Base-by-base conservation (phyloP, 2,329 filamentous ascomycete species). In the Drechslera avenae region DNA sequence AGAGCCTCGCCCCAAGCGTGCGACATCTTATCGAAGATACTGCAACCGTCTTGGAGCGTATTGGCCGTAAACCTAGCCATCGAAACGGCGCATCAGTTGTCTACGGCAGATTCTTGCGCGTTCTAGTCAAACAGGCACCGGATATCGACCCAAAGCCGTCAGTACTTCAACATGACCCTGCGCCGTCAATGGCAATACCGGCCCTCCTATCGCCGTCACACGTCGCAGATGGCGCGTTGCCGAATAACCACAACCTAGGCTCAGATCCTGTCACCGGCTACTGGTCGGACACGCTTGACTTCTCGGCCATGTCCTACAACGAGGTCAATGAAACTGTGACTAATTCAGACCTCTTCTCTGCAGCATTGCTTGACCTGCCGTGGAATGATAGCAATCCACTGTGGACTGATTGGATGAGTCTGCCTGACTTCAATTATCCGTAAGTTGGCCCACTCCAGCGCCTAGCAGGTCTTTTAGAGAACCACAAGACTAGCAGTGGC, bases 231-330 rank as follows among this genome's bases (percentile, higher is more conserved):
- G 37, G 48, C 8, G 37, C 35, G 44, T 49, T 43, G 31, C 46
- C 34, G 14, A 52, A 39, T 31, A 46, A 17, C 35, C 59, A 23
- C 14, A 45, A 43, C 3, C 31, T 39, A 37, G 39, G 45, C 2
- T 50, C 50, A 17, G 60, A 68, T 39, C 41, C 58, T 10, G 37
- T 64, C n/a, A 52, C 50, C 4, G 47, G 48, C 14, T 52, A 59
- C 12, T 67, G 63, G 67, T 40, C 50, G 4, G 64, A 69, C 16
- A 61, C 63, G 30, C 62, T 87, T 17, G 83, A 85, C 18, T 86
- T 88, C 66, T 87, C 84, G 2, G 77, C 84, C 26, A 89, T 89
- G 86, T 88, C 86, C 1, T 84, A 87, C 50, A 81, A 86, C 50
- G 85, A 89, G 64, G 86, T 88, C 39, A 79, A 84, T 4, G 84